Conservation (phyloP, 257 asterid species). For the Buddleja alternifolia region DNA sequence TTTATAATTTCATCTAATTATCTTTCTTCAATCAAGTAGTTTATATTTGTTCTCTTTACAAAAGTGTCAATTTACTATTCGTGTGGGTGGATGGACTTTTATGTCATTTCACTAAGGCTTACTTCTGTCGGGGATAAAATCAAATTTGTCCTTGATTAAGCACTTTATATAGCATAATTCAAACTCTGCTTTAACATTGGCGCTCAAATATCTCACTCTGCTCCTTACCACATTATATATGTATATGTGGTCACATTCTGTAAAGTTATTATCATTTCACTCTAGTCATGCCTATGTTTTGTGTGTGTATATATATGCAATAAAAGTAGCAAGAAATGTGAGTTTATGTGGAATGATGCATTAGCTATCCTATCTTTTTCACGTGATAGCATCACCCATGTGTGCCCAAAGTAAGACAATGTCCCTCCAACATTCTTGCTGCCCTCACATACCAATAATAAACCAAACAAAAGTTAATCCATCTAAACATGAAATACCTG, state of each 20-base stretch:
- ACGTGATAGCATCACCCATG: slow-evolving; percentile 47
- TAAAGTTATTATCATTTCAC: slow-evolving; percentile 49
- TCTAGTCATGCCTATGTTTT: slow-evolving; percentile 50
- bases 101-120: not conserved
- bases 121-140: slow-evolving; percentile 20
- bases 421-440: slow-evolving; percentile 30
- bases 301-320: slow-evolving; percentile 39
- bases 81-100: not conserved
- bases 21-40: slow-evolving; percentile 2
- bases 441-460: slow-evolving; percentile 18
- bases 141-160: slow-evolving; percentile 14
- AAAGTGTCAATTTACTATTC: not conserved
- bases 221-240: slow-evolving; percentile 18
- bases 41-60: not conserved
- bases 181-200: too few relatives aligned
- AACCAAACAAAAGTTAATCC: slow-evolving; percentile 15
- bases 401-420: slow-evolving; percentile 31
- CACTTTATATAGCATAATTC: slow-evolving; percentile 21
- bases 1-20: slow-evolving; percentile 1
- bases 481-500: not conserved
- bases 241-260: slow-evolving; percentile 44
- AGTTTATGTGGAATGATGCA: slow-evolving; percentile 23
- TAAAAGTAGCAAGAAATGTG: slow-evolving; percentile 37
- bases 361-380: slow-evolving; percentile 37
- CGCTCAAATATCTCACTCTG: too few relatives aligned